phyloP scores from a whole-genome alignment of 2,329 filamentous ascomycete species.

The Cordyceps pruinosa region DNA sequence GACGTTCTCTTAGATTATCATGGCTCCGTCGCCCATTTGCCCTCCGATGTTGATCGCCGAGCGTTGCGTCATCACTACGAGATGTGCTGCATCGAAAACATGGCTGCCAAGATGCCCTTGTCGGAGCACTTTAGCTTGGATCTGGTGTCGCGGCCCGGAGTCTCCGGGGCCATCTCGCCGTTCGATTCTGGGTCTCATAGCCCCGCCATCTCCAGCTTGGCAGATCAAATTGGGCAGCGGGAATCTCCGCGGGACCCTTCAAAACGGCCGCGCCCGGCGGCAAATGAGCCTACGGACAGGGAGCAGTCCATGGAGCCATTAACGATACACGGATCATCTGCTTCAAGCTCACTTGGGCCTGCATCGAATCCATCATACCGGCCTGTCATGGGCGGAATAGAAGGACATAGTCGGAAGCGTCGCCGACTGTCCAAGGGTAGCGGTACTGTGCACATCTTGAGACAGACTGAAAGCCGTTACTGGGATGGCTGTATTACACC shows the following conservation, averaged over 20 bases:
- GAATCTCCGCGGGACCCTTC: no score
- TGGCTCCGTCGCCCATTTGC: conserved; percentile 10
- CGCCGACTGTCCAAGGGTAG: not conserved
- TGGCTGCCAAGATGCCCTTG: not conserved
- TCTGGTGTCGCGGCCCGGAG: not conserved
- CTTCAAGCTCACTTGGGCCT: no score
- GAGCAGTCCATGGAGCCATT: no score
- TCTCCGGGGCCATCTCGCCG: not conserved
- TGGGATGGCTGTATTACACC: not conserved
- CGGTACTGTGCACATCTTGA: not conserved
- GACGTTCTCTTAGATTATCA: conserved; percentile 14
- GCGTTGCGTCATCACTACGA: conserved; percentile 18
- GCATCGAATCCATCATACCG: no score
- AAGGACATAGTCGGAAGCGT: no score
- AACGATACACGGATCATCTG: no score
- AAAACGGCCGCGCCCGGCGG: no score
- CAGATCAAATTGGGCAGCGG: no score
- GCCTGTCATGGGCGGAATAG: no score
- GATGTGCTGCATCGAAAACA: conserved; percentile 20
- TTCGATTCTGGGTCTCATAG: not conserved
- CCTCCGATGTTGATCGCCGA: conserved; percentile 7
- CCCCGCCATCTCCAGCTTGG: no score
- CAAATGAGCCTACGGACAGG: no score
- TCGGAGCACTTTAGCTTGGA: not conserved
- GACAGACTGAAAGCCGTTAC: not conserved